Base-by-base conservation (phyloP, 2,329 filamentous ascomycete genomes). In the Penicillium crustosum region DNA sequence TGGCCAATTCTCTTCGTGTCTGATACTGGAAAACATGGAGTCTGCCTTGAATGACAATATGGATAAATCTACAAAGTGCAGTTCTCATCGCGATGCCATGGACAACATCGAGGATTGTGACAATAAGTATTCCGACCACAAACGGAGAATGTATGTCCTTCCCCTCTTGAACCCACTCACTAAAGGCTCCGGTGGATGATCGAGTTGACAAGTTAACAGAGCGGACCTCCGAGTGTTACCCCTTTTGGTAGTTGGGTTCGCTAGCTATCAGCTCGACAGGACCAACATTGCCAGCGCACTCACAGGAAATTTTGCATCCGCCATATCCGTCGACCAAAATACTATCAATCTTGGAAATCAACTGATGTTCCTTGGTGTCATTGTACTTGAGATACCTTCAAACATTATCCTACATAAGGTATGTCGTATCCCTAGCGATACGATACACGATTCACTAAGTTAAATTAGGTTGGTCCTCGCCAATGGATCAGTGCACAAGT, bases 321-420 rank as follows among this genome's bases (percentile, higher is more conserved):
- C 77, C 36, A 78, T 82, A 31, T 58, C 63, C 0, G 71, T 82
- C 7, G 68, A 72, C 35, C 79, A 82, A 58, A 74, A 76, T 23
- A 81, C 77, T 0, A 77, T 83, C 58, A 84, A 83, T 52, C 65
- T 83, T 0, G 81, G 81, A 0, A 83, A 83, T 55, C 81, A 83
- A 60, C 66, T 83, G 9, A 81, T 83, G 79, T 83, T 81, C 58
- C 69, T 81, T 33, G 79, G 79, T 0, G 81, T 81, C 9, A 78
- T 83, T 2, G 62, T 81, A 2, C 65, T 82, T 1, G 80, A 83
- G 55, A 83, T 83, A 2, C 81, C 81, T 0, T 81, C 77, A 19
- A 83, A 83, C 60, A 73, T 83, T 60, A 31, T 70, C 1, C 54
- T 72, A 4, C 67, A 70, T 49, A 60, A 52, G 50, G 66, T 67